Evolutionary conservation across 1,139 yeast species (phyloP).

Genomic region (Arxiozyma bovina): DNA sequence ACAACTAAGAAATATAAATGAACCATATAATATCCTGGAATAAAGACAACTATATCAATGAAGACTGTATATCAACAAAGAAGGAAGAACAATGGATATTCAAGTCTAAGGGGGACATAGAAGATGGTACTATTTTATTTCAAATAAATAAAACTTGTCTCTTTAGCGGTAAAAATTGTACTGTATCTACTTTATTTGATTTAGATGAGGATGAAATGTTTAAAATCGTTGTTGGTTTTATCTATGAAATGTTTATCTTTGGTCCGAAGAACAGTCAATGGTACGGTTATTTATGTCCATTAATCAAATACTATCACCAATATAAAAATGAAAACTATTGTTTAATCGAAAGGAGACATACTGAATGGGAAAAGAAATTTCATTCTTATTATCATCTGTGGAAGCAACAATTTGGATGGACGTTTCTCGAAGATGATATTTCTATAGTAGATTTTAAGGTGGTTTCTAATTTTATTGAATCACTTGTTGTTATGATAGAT

Average conservation of each 20-base stretch:
- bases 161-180: neutral
- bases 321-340: no score
- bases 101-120: neutral
- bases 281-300: slow-evolving; percentile 1
- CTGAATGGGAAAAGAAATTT: slow-evolving; percentile 1
- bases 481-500: slow-evolving; percentile 64
- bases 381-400: slow-evolving; percentile 9
- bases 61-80: neutral
- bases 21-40: neutral
- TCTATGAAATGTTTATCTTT: slow-evolving; percentile 51
- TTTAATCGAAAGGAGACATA: no score
- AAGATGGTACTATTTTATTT: neutral
- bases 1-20: neutral
- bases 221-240: slow-evolving; percentile 56
- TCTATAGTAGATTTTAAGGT: neutral
- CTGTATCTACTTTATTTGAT: slow-evolving; percentile 39
- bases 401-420: slow-evolving; percentile 20
- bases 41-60: slow-evolving; percentile 1
- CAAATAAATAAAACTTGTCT: slow-evolving; percentile 1
- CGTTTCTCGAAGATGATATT: neutral
- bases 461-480: slow-evolving; percentile 53
- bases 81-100: neutral
- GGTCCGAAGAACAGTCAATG: slow-evolving; percentile 15
- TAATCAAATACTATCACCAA: neutral
- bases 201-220: slow-evolving; percentile 54